Conservation (phyloP, 1,139 yeast genomes). For the Kodamaea plutei region DNA sequence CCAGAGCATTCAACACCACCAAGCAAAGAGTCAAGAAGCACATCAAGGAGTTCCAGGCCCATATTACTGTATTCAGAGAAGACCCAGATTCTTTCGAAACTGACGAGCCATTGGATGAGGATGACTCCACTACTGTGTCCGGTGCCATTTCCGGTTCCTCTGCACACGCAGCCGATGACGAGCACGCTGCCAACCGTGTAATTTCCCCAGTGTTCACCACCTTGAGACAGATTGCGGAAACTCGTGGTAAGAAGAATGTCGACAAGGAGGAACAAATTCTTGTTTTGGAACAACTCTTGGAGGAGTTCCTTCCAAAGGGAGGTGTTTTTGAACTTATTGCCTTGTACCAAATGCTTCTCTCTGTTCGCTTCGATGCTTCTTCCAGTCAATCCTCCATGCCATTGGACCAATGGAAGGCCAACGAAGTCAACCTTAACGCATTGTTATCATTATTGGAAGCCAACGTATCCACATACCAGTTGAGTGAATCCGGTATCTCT, state of each 20-base stretch:
- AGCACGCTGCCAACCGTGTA: conserved; percentile 21
- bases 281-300: conserved; percentile 61
- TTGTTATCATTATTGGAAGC: conserved; percentile 68
- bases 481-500: conserved; percentile 70
- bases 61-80: conserved; percentile 57
- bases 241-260: conserved; percentile 94
- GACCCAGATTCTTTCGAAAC: conserved; percentile 72
- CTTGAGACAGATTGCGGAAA: conserved; percentile 72
- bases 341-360: conserved; percentile 76
- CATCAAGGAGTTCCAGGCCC: conserved; percentile 59
- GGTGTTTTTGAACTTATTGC: conserved; percentile 72
- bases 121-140: conserved; percentile 6
- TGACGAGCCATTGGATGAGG: conserved; percentile 38
- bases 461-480: conserved; percentile 55
- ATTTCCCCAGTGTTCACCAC: conserved; percentile 63
- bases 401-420: conserved; percentile 72
- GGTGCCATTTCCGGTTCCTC: conserved; percentile 9
- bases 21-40: conserved; percentile 88
- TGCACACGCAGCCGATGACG: conserved; percentile 19
- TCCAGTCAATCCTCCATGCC: conserved; percentile 73
- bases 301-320: conserved; percentile 17
- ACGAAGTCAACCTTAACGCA: conserved; percentile 57
- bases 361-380: conserved; percentile 81
- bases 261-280: conserved; percentile 78
- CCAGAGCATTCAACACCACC: conserved; percentile 83